phyloP scores from a whole-genome alignment of 2,329 filamentous ascomycete genomes.

The Ophiosphaerella narmari region DNA sequence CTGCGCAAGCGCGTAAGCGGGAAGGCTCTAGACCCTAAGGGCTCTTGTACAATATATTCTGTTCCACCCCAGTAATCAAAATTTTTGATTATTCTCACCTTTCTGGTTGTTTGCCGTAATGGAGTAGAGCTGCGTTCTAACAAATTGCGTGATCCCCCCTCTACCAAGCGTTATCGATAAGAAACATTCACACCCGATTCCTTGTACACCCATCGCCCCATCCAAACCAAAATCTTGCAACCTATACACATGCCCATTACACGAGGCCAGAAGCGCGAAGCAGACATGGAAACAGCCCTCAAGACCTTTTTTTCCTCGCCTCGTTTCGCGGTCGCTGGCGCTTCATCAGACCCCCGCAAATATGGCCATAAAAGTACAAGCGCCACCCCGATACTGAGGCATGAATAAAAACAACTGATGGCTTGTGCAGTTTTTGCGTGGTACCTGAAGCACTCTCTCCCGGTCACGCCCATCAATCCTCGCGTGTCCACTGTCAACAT shows the following conservation, averaged over 20 bases:
- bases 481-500: conserved; percentile 67
- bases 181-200: no score
- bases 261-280: conserved; percentile 25
- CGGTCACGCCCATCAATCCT: conserved; percentile 85
- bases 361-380: conserved; percentile 82
- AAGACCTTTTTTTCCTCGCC: conserved; percentile 79
- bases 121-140: no score
- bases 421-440: conserved; percentile 75
- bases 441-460: conserved; percentile 78
- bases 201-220: no score
- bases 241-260: conserved; percentile 28
- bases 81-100: no score
- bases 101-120: no score
- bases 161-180: no score
- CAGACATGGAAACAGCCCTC: conserved; percentile 69
- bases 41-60: no score
- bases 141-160: no score
- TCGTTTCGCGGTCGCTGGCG: conserved; percentile 86
- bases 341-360: conserved; percentile 81
- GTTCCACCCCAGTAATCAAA: no score
- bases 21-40: no score
- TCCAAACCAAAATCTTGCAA: no score
- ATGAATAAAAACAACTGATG: not conserved
- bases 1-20: no score
- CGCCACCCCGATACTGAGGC: not conserved